phyloP scores from a whole-genome alignment of 148 eudicot genomes.

The Drosera capensis region DNA sequence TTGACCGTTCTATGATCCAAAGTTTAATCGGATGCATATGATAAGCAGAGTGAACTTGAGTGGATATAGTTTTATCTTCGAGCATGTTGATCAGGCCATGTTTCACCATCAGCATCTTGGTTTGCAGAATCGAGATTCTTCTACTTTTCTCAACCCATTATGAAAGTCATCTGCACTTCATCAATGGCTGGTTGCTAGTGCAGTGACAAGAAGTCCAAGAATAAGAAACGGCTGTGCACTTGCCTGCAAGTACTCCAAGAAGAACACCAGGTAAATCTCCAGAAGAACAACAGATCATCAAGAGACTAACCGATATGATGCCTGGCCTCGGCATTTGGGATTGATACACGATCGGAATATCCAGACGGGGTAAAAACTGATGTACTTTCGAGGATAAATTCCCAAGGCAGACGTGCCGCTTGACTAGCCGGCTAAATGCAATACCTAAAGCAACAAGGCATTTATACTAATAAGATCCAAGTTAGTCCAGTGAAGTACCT shows the following conservation, averaged over 20 bases:
- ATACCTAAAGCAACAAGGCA: background rate
- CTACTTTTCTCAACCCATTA: too few species aligned
- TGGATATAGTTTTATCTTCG: too few species aligned
- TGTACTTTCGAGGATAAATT: background rate
- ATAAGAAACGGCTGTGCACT: constrained; percentile 91
- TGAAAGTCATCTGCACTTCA: too few species aligned
- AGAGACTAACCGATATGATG: background rate
- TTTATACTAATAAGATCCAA: background rate
- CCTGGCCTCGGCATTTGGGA: background rate
- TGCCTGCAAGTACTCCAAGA: constrained; percentile 34
- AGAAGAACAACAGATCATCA: background rate
- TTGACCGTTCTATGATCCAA: too few species aligned
- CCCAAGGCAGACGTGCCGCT: background rate
- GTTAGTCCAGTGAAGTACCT: constrained; percentile 27
- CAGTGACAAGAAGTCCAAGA: constrained; percentile 78
- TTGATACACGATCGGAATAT: too few species aligned
- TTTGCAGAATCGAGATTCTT: too few species aligned
- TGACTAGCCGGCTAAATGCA: background rate
- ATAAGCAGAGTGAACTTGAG: too few species aligned
- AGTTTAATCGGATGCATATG: too few species aligned
- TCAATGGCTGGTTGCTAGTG: constrained; percentile 43
- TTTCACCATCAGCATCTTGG: too few species aligned
- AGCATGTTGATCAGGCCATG: too few species aligned
- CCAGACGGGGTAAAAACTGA: too few species aligned
- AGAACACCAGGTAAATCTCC: background rate